Evolutionary conservation across 768 basidiomycete species (phyloP).

Genomic region (Tubosaeta brunneosetosa): DNA sequence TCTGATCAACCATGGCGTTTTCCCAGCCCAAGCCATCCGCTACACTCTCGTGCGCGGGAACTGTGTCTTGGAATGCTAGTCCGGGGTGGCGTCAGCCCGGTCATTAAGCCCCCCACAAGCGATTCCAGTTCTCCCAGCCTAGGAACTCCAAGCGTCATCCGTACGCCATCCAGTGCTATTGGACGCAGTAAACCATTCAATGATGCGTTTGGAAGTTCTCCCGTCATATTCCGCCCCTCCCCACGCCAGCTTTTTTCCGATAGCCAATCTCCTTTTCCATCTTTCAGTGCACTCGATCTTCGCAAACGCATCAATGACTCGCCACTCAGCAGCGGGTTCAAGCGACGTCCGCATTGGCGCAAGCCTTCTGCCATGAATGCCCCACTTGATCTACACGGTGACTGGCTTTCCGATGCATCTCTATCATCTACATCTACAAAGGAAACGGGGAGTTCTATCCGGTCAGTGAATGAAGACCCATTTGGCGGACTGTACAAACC

Average conservation of each 20-base stretch:
- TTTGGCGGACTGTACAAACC: slow-evolving; percentile 45
- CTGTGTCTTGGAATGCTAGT: slow-evolving; percentile 62
- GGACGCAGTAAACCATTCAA: slow-evolving; percentile 25
- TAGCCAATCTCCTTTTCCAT: slow-evolving; percentile 30
- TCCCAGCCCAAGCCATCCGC: slow-evolving; percentile 72
- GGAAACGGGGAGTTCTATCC: slow-evolving; percentile 22
- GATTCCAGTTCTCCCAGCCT: slow-evolving; percentile 30
- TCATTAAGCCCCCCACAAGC: slow-evolving; percentile 31
- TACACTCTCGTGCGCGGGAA: slow-evolving; percentile 62
- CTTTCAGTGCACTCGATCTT: slow-evolving; percentile 28
- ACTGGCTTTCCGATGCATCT: slow-evolving; percentile 31
- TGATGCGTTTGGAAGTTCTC: slow-evolving; percentile 31
- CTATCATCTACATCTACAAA: slow-evolving; percentile 21
- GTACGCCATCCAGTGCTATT: slow-evolving; percentile 25
- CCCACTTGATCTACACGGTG: slow-evolving; percentile 20
- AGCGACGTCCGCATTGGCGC: slow-evolving; percentile 28
- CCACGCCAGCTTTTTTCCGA: slow-evolving; percentile 39
- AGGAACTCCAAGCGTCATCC: slow-evolving; percentile 27
- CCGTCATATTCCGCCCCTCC: slow-evolving; percentile 39
- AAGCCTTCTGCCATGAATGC: slow-evolving; percentile 28
- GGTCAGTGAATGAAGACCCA: slow-evolving; percentile 38
- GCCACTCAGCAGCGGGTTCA: slow-evolving; percentile 35
- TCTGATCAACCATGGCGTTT: slow-evolving; percentile 82
- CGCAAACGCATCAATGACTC: slow-evolving; percentile 42
- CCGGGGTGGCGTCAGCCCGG: slow-evolving; percentile 47